Conservation (phyloP, 805 yeast species). For the Ogataea salicorniae region DNA sequence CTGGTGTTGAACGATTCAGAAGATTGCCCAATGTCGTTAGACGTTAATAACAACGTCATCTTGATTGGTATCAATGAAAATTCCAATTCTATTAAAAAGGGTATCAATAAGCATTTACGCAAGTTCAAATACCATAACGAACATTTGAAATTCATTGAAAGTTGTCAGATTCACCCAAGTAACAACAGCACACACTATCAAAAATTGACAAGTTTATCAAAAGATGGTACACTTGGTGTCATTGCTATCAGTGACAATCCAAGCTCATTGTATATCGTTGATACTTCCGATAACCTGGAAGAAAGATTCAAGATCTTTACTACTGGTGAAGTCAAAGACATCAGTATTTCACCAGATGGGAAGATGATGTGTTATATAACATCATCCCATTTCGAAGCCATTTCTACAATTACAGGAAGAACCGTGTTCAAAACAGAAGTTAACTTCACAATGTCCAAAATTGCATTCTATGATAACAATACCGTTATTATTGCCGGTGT, state of each 20-base stretch:
- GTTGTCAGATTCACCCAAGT: conserved; percentile 53
- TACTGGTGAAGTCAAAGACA: conserved; percentile 52
- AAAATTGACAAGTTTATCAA: conserved; percentile 53
- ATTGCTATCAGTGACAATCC: conserved; percentile 66
- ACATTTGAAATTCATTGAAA: conserved; percentile 54
- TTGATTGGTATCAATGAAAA: conserved; percentile 76
- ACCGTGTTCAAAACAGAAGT: conserved; percentile 27
- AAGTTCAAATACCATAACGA: conserved; percentile 56
- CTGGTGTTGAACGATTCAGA: conserved; percentile 48
- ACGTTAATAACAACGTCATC: conserved; percentile 47
- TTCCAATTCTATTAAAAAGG: conserved; percentile 49
- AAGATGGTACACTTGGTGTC: conserved; percentile 59
- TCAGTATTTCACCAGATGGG: conserved; percentile 64
- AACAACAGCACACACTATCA: conserved; percentile 52
- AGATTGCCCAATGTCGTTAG: conserved; percentile 87
- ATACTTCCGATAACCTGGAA: conserved; percentile 45
- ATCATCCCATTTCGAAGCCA: conserved; percentile 43
- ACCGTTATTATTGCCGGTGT: conserved; percentile 41
- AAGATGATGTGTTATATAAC: conserved; percentile 62
- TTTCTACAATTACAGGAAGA: conserved; percentile 45
- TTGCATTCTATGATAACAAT: conserved; percentile 30
- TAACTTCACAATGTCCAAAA: conserved; percentile 26
- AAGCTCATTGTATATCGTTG: conserved; percentile 56
- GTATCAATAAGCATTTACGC: conserved; percentile 66
- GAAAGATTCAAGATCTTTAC: conserved; percentile 52